Percentiles rank a stretch among this genome's conserved stretches.
Conservation (phyloP, 139 green algal species). For the Closterium sp. region DNA sequence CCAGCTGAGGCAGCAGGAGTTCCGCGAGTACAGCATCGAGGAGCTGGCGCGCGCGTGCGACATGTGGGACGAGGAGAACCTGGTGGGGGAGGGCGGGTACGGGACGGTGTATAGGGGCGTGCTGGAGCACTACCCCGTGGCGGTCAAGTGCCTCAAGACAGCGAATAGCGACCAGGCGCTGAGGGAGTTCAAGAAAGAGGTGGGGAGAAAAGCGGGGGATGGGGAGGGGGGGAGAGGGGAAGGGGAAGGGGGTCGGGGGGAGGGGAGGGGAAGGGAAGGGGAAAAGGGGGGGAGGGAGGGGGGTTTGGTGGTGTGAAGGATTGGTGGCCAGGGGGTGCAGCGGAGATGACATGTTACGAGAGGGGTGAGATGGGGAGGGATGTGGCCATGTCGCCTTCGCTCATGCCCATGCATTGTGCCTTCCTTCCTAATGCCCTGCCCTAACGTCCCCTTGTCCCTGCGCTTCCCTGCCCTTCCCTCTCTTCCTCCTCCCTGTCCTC, state of each 20-base stretch:
- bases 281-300: neutral
- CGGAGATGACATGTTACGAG: neutral
- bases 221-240: neutral
- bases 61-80: constrained; percentile 2
- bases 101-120: constrained; percentile 33
- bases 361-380: no score
- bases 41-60: constrained; percentile 22
- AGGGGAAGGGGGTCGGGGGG: neutral
- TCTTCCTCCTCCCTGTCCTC: neutral
- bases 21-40: constrained; percentile 3
- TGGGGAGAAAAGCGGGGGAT: neutral
- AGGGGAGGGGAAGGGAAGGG: no score
- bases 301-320: neutral
- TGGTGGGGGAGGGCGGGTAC: constrained; percentile 38
- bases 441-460: no score
- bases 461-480: neutral
- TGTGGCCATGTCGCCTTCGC: no score
- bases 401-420: no score
- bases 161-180: constrained; percentile 13
- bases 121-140: constrained; percentile 17
- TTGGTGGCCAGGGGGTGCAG: neutral
- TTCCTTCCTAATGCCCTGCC: no score
- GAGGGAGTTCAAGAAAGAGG: constrained; percentile 35
- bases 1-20: neutral
- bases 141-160: constrained; percentile 34